These are phyloP conservation scores for Sporobolus alterniflorus DNA, from an alignment of 202 grass and related monocot species.

Conservation along the genomic window DNA sequence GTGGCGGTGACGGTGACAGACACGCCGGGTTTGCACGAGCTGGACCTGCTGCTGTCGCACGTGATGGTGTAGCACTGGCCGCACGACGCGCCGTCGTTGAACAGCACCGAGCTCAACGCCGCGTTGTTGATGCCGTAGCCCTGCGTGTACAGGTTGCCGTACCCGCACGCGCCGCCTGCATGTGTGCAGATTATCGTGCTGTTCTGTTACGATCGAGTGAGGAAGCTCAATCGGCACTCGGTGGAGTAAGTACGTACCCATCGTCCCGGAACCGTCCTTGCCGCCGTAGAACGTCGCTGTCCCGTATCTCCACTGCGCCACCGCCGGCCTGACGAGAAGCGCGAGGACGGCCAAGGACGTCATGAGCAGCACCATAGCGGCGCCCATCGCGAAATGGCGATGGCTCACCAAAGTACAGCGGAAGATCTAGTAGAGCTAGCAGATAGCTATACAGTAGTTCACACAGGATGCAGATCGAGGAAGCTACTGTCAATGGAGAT, in stretches of 20 bases:
- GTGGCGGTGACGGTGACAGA: conserved; percentile 40
- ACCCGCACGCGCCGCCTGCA: conserved; percentile 65
- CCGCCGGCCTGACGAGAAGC: background rate
- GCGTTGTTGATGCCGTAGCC: conserved; percentile 69
- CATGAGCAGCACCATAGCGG: background rate
- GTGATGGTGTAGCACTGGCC: conserved; percentile 72
- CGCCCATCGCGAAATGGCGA: conserved; percentile 5
- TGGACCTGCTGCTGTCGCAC: conserved; percentile 22
- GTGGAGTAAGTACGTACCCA: conserved; percentile 17
- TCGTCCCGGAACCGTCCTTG: conserved; percentile 41
- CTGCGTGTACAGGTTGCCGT: conserved; percentile 44
- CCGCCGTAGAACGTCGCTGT: conserved; percentile 62
- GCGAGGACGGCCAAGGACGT: background rate
- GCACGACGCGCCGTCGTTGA: conserved; percentile 69
- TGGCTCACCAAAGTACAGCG: background rate
- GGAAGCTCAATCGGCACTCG: too few species aligned
- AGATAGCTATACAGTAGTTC: background rate
- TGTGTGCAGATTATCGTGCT: conserved; percentile 45
- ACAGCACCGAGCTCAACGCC: conserved; percentile 71
- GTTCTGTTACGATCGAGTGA: too few species aligned
- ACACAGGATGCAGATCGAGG: background rate
- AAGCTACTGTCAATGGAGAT: background rate
- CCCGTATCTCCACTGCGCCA: conserved; percentile 13
- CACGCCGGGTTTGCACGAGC: conserved; percentile 14
- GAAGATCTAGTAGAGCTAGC: background rate